phyloP scores from a whole-genome alignment of 108 stramenopile species.

The Pseudonitzschia delicatissima region DNA sequence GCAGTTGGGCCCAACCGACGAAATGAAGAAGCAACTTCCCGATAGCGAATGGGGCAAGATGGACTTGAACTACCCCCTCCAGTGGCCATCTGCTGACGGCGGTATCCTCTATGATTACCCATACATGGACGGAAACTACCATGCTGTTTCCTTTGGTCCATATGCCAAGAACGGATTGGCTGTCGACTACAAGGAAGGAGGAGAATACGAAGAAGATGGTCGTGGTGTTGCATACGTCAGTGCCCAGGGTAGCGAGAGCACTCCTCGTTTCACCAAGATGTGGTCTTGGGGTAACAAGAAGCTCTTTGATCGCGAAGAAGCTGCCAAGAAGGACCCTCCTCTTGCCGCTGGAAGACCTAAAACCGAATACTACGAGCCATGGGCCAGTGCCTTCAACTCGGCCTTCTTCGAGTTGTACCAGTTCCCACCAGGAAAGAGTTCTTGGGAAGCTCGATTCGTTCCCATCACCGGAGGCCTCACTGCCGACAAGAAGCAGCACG shows the following conservation, averaged over 20 bases:
- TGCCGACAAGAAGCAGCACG: not conserved
- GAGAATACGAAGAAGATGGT: too few relatives aligned
- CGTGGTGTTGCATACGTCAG: not conserved
- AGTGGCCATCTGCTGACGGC: conserved; percentile 9
- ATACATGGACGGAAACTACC: conserved; percentile 18
- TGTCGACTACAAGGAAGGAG: conserved; percentile 9
- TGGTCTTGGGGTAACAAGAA: conserved; percentile 17
- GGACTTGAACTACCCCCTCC: conserved; percentile 7
- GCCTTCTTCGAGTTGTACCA: conserved; percentile 16
- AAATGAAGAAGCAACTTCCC: too few relatives aligned
- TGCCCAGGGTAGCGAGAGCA: not conserved
- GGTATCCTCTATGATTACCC: conserved; percentile 28
- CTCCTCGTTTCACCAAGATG: conserved; percentile 21
- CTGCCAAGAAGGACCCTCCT: not conserved
- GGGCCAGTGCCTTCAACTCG: conserved; percentile 19
- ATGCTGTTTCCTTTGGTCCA: conserved; percentile 11
- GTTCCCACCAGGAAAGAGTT: conserved; percentile 4
- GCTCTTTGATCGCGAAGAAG: conserved; percentile 8
- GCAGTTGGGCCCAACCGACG: not conserved
- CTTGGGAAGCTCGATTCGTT: not conserved
- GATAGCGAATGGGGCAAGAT: too few relatives aligned
- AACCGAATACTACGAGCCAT: conserved; percentile 25
- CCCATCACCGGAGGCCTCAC: not conserved
- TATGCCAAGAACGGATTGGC: not conserved
- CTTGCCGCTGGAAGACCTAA: conserved; percentile 16